Base-by-base conservation (phyloP, 2,329 filamentous ascomycete species). In the Delphinella strobiligena region DNA sequence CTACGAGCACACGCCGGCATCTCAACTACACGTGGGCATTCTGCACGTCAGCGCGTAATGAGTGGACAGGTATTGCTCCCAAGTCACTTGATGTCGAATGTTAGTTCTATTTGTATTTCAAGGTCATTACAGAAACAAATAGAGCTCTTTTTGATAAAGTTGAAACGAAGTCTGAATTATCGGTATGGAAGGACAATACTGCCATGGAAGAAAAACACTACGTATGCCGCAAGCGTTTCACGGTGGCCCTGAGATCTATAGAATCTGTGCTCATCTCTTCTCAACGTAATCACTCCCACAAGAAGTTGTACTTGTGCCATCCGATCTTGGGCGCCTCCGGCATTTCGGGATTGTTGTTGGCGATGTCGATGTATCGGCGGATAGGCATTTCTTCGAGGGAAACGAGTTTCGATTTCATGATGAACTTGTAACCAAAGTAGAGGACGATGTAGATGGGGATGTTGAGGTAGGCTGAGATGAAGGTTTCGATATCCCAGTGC, bases 401-500 rank as follows among this genome's bases (percentile, higher is more conserved):
- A 7, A 56, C 45, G 9, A 54, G 49, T 37, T 48, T 51, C 4
- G 47, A 55, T 32, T 47, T 49, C 36, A 45, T 49, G 38, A 42
- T 36, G 24, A 44, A 42, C 33, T 55, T 54, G 41, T 49, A 55
- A 4, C 50, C 51, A 9, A 54, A 49, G 41, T 53, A 55, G 22
- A 54, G 38, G n/a, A 45, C 19, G 8, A 55, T 27, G 3, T 50
- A 45, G 27, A 56, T 38, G 0, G 54, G 54, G 10, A 54, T 51
- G 39, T 53, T 50, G 32, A 55, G 46, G 37, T 56, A 56, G 5
- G 45, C 46, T 10, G 47, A 50, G 29, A 55, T 44, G 39, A 55
- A 56, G 3, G 47, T 50, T 40, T 53, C 49, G 3, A 37, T 47
- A 29, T 45, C 38, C 51, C 50, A 53, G 22, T 47, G 40, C 9